Evolutionary conservation across 78 protist genomes (phyloP), one percentile per base, ranked within the genome.

Genomic region (Dictyostelium brefeldianum): DNA sequence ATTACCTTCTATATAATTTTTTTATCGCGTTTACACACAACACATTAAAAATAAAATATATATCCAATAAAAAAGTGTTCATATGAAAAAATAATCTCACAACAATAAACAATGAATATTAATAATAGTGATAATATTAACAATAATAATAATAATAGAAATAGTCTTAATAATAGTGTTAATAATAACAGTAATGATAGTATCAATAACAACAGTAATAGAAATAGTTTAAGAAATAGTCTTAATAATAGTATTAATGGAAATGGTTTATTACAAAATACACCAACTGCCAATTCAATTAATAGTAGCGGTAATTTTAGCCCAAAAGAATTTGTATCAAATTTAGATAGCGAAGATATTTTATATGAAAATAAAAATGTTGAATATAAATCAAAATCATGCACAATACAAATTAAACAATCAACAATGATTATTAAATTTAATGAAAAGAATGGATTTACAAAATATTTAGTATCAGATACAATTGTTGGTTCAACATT

Each of bases 171-270:
- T 53, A 12, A 53, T 53, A 53, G 18, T 53, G 14, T 15, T 12
- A 53, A 53, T 53, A 53, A 53, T 53, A 53, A 62, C 27, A 62
- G 22, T 22, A 62, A 62, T 9, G 10, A 62, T 8, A 62, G 27
- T 56, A 56, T 3, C n/a, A 62, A 64, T 64, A 64, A 29, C 12
- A 64, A 14, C 31, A 67, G 36, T 67, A 31, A 31, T 31, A 67
- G 75, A 67, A 67, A 12, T 67, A 67, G 75, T 67, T 62, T 62
- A 62, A 67, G 75, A 18, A 67, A 67, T 67, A 67, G 75, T 67
- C 31, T 67, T 22, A 62, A 62, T 27, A 67, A 29, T 67, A 64
- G 46, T 64, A 67, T 43, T 67, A 31, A 31, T 31, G 29, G 29
- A 29, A 67, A 67, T 67, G 15, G 56, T 4, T 51, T 51, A 12